phyloP scores from a whole-genome alignment of 176 grass and related monocot genomes.

The Otatea glauca region DNA sequence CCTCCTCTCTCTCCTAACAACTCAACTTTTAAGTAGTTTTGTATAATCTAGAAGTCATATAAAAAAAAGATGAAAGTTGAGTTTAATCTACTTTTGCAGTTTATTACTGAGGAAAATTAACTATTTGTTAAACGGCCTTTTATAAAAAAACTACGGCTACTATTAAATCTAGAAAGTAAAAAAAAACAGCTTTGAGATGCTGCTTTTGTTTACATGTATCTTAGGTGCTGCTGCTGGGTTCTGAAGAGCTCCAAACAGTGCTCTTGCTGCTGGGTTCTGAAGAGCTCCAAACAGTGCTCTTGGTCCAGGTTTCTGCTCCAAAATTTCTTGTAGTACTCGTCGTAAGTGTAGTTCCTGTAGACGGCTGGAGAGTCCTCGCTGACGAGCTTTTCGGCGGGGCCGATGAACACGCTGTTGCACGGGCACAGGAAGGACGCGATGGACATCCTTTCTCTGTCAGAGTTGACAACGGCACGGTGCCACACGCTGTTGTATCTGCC shows the following conservation, averaged over 20 bases:
- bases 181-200: too few relatives aligned
- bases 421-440: slow-evolving; percentile 79
- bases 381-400: slow-evolving; percentile 60
- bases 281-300: slow-evolving; percentile 74
- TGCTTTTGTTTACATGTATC: too few relatives aligned
- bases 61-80: too few relatives aligned
- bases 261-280: slow-evolving; percentile 56
- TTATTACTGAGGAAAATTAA: too few relatives aligned
- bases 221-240: not conserved
- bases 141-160: too few relatives aligned
- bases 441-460: slow-evolving; percentile 61
- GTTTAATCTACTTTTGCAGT: too few relatives aligned
- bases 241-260: slow-evolving; percentile 80
- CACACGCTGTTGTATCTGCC: slow-evolving; percentile 71
- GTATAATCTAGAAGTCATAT: too few relatives aligned
- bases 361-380: slow-evolving; percentile 39
- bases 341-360: slow-evolving; percentile 74
- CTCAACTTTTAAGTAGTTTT: too few relatives aligned
- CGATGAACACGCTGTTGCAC: slow-evolving; percentile 55
- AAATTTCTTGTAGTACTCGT: slow-evolving; percentile 79
- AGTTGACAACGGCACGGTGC: slow-evolving; percentile 72
- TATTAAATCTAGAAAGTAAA: too few relatives aligned
- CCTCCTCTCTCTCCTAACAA: too few relatives aligned
- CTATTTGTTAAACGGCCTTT: too few relatives aligned
- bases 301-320: slow-evolving; percentile 82